phyloP scores from a whole-genome alignment of 352 stramenopile species.

The Globisporangium irregulare region DNA sequence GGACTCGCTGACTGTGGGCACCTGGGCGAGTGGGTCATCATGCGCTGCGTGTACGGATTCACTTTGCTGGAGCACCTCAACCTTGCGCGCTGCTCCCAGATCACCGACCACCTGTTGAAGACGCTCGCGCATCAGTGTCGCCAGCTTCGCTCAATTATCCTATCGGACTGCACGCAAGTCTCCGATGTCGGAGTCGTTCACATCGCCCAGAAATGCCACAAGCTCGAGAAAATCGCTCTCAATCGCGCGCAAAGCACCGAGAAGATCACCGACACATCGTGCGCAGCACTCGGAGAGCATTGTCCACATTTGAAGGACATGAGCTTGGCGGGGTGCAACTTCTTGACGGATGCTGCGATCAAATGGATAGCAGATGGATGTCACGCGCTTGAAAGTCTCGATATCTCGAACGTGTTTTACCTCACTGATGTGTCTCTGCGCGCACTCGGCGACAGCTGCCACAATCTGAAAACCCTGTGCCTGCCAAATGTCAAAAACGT shows the following conservation, averaged over 20 bases:
- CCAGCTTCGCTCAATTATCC: constrained; percentile 57
- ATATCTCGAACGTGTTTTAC: constrained; percentile 79
- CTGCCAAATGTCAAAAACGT: constrained; percentile 73
- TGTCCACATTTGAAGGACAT: constrained; percentile 54
- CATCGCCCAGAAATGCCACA: constrained; percentile 68
- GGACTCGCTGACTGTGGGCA: constrained; percentile 53
- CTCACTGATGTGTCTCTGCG: constrained; percentile 81
- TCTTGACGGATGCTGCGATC: constrained; percentile 89
- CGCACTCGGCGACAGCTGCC: constrained; percentile 38
- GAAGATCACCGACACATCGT: constrained; percentile 87
- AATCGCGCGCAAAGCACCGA: constrained; percentile 56
- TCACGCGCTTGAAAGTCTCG: constrained; percentile 64
- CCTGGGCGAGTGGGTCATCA: constrained; percentile 67
- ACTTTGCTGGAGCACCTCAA: constrained; percentile 47
- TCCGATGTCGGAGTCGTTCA: constrained; percentile 85
- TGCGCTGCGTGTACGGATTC: constrained; percentile 62
- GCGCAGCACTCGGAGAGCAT: constrained; percentile 73
- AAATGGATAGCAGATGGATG: constrained; percentile 86
- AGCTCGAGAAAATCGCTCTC: constrained; percentile 73
- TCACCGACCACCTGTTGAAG: constrained; percentile 85
- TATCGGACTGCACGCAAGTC: constrained; percentile 77
- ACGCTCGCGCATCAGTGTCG: constrained; percentile 72
- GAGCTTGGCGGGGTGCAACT: constrained; percentile 79
- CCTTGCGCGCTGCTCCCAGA: constrained; percentile 73
- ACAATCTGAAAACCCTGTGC: constrained; percentile 30